A percentile compares a stretch with the other conserved stretches of the same genome.
Evolutionary conservation across 768 basidiomycete genomes (phyloP).

Genomic region (Gyrodon lividus): DNA sequence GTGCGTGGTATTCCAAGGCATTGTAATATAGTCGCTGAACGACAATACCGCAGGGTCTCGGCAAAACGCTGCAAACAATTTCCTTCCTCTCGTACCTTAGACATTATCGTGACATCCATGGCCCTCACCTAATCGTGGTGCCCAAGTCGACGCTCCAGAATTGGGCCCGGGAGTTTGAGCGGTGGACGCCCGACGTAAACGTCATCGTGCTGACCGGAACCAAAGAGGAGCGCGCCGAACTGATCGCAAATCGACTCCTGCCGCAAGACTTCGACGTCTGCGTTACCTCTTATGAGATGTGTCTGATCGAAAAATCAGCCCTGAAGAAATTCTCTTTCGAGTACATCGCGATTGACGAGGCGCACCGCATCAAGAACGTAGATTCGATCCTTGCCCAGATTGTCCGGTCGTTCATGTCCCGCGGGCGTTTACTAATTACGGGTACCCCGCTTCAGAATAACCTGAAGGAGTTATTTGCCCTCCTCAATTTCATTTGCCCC

Average conservation of each 20-base stretch:
- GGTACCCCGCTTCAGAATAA: constrained; percentile 98
- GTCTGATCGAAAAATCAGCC: constrained; percentile 89
- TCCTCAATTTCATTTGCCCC: constrained; percentile 94
- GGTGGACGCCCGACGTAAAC: constrained; percentile 89
- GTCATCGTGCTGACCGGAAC: constrained; percentile 79
- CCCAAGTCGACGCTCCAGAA: constrained; percentile 99
- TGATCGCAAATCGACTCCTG: constrained; percentile 77
- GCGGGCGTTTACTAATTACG: constrained; percentile 91
- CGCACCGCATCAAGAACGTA: constrained; percentile 98
- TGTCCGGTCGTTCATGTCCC: constrained; percentile 83
- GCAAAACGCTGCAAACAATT: constrained; percentile 98
- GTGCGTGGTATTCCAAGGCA: constrained; percentile 30
- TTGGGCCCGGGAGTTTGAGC: constrained; percentile 90
- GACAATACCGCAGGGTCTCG: constrained; percentile 66
- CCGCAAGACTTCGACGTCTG: constrained; percentile 90
- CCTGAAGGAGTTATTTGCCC: constrained; percentile 89
- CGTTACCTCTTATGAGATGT: constrained; percentile 96
- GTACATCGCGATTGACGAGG: constrained; percentile 98
- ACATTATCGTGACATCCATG: constrained; percentile 68
- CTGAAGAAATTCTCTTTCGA: constrained; percentile 96
- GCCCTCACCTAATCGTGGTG: constrained; percentile 94
- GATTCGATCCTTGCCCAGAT: constrained; percentile 95
- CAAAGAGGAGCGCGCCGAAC: constrained; percentile 84
- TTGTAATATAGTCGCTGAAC: constrained; percentile 3
- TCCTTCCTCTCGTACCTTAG: constrained; percentile 95